Evolutionary conservation across 2,329 filamentous ascomycete genomes (phyloP), one percentile per base, ranked within the genome.

Genomic region (Neocucurbitaria cava): DNA sequence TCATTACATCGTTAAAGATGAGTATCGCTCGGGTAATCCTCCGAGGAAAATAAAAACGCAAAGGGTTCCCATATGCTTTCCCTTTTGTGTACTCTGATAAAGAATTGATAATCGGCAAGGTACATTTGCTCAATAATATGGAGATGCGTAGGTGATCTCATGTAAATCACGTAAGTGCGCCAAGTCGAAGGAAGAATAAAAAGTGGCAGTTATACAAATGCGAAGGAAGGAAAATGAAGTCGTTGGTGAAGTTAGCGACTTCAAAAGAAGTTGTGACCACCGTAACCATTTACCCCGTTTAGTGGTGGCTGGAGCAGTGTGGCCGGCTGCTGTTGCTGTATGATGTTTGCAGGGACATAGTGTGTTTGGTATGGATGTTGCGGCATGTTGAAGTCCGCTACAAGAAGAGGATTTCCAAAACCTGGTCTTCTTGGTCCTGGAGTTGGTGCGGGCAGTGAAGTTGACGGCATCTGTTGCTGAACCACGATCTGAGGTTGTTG

Each of bases 291-390:
- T 35, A 64, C 54, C 9, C 58, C 56, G 17, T 49, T 56, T 23
- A 66, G 47, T 2, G 62, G 61, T n/a, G 64, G 57, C 30, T 67
- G 64, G 7, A 66, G 55, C 36, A 66, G 51, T 8, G 60, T 62
- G 2, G 61, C 52, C 13, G 59, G 61, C 42, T 65, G 63, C 39
- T 67, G 64, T 44, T 69, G 66, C 44, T 69, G 66, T n/a, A 67
- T 68, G 17, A 77, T 81, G 62, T 84, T 89, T 1, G 90, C 89
- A 31, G 90, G 88, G 58, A 92, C 87, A 66, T 94, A 96, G 76
- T 88, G 88, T 46, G 87, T 87, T 69, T 91, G 88, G 69, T 95
- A 96, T 1, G 92, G 91, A 75, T 93, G 90, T 60, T 91, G 88
- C 3, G 90, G 88, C 63, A 89, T 81, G 21, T 82, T 88, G 72